These are phyloP conservation scores for Hemisphaericaspora lyxosophila DNA, from an alignment of 1,139 yeast species.

Conservation along the genomic window DNA sequence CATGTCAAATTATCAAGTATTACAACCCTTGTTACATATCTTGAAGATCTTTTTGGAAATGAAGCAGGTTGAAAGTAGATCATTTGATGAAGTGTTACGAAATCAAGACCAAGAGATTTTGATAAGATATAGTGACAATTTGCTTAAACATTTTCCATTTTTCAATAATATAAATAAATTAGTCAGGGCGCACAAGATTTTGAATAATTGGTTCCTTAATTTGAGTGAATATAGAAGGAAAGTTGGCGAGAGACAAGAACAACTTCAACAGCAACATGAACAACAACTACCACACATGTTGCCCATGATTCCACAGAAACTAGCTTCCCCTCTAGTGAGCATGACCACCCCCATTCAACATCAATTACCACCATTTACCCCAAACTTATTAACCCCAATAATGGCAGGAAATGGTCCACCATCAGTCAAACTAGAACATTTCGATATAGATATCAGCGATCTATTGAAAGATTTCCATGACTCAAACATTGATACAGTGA, in stretches of 20 bases:
- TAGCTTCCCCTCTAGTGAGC: not conserved
- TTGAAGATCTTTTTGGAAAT: conserved; percentile 27
- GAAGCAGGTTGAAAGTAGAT: conserved; percentile 22
- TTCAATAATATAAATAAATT: conserved; percentile 32
- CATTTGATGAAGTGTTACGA: not conserved
- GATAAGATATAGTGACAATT: conserved; percentile 23
- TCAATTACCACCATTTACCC: not conserved
- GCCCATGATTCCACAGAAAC: not conserved
- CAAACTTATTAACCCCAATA: not conserved
- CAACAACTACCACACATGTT: conserved; percentile 1
- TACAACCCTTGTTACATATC: conserved; percentile 37
- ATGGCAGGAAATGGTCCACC: not conserved
- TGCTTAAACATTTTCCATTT: conserved; percentile 29
- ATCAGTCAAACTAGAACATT: not conserved
- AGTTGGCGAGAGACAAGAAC: conserved; percentile 7
- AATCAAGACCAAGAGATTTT: conserved; percentile 11
- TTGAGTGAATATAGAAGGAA: conserved; percentile 20
- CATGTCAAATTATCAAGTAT: conserved; percentile 34
- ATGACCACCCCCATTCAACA: conserved; percentile 1
- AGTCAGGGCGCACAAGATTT: conserved; percentile 24
- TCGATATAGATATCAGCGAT: conserved; percentile 12
- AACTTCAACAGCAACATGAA: conserved; percentile 2
- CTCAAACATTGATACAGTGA: conserved; percentile 1
- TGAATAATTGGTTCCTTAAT: conserved; percentile 30
- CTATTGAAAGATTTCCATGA: conserved; percentile 13